Percentiles rank a stretch among this genome's conserved stretches.
Evolutionary conservation across 352 stramenopile genomes (phyloP).

Genomic region (Thraustochytrium striatum): DNA sequence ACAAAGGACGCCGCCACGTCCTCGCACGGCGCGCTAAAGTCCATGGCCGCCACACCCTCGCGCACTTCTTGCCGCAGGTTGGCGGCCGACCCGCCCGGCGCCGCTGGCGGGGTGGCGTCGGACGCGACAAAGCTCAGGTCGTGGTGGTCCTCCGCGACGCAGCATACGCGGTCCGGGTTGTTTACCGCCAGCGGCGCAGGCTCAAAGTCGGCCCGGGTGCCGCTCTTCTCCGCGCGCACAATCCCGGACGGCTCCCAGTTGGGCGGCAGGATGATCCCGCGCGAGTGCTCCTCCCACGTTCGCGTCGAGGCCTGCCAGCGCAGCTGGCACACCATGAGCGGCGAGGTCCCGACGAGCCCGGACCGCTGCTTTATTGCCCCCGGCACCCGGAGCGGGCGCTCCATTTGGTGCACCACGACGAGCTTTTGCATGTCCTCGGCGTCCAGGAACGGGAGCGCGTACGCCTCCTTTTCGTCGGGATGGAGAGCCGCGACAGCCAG

Average conservation of each 20-base stretch:
- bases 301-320: neutral
- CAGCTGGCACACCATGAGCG: conserved; percentile 33
- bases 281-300: neutral
- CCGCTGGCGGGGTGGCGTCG: too few species aligned
- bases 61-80: neutral
- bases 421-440: conserved; percentile 1
- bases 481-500: conserved; percentile 6
- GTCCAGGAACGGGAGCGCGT: neutral
- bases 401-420: neutral
- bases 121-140: neutral
- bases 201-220: neutral
- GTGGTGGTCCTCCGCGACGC: neutral
- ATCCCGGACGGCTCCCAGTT: neutral
- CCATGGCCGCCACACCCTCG: neutral
- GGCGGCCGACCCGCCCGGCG: too few species aligned
- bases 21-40: neutral
- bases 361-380: neutral
- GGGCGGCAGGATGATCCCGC: neutral
- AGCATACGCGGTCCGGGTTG: neutral
- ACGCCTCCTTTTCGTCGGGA: neutral
- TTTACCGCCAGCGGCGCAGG: neutral
- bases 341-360: neutral
- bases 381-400: too few species aligned
- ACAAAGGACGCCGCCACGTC: neutral
- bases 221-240: neutral